Base-by-base conservation (phyloP, 495 filamentous ascomycete genomes). In the Tuber umbilicatum region DNA sequence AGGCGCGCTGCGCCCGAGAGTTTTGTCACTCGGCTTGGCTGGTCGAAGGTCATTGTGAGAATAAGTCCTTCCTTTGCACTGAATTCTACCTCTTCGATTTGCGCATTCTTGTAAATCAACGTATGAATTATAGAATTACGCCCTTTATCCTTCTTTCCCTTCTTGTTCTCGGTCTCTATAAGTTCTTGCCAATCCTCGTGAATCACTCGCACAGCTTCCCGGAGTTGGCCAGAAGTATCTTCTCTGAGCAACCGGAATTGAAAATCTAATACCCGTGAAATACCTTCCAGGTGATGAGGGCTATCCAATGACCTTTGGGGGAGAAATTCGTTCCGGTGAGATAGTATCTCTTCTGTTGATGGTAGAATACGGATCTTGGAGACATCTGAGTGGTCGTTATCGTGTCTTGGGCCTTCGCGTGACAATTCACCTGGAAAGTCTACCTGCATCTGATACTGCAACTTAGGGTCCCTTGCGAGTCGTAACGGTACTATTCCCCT, bases 231-330 rank as follows among this genome's bases (percentile, higher is more conserved):
- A 1, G 90, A 81, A 1, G 86, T 90, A 80, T 92, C 90, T 82
- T 91, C 89, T 19, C 90, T 85, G 10, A 92, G 83, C 5, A 93
- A 85, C 27, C 91, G 86, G 74, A 93, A 93, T 76, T 93, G 89
- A 71, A 89, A 84, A 78, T 94, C 91, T 0, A 94, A 81, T 1
- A 92, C 84, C 0, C 91, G 87, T 1, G 81, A 82, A 17, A 91
- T 84, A 10, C 90, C 91, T 17, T 83, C 76, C 3, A 88, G 75
- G 81, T 93, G 90, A 79, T 86, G 86, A 50, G 86, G 84, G 0
- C 78, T 71, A 9, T 87, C 82, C 16, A 81, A 76, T 75, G 91
- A 85, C 2, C 82, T 87, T 12, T 81, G 79, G 5, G 92, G 92
- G 0, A 92, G 82, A 78, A 90, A 93, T 74, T 92, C 89, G 1